Evolutionary conservation across 352 stramenopile species (phyloP).

Genomic region (Globisporangium solare): DNA sequence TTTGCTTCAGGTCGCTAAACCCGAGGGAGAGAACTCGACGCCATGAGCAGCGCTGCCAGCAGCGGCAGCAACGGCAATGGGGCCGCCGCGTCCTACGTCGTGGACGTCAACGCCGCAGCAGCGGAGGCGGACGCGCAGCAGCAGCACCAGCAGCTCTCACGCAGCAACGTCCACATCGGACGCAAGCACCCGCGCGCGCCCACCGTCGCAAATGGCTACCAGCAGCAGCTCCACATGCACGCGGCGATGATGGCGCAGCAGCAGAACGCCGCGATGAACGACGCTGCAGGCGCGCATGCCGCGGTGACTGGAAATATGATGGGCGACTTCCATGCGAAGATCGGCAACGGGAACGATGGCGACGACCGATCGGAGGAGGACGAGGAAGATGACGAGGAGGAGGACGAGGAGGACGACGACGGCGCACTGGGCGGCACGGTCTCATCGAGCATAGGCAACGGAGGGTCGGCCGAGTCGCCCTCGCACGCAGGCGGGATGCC

Average conservation of each 20-base stretch:
- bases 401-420: slow-evolving; percentile 4
- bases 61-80: slow-evolving; percentile 1
- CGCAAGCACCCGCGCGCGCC: slow-evolving; percentile 19
- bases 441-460: not conserved
- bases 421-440: not conserved
- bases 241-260: slow-evolving; percentile 14
- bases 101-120: not conserved
- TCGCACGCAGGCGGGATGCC: slow-evolving; percentile 15
- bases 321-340: slow-evolving; percentile 22
- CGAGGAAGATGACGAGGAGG: slow-evolving; percentile 15
- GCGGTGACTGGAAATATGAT: slow-evolving; percentile 5
- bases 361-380: slow-evolving; percentile 13
- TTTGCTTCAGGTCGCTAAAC: slow-evolving; percentile 11
- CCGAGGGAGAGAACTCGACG: slow-evolving; percentile 11
- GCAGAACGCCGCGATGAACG: slow-evolving; percentile 9
- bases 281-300: slow-evolving; percentile 7
- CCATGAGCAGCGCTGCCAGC: not conserved
- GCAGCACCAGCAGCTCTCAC: slow-evolving; percentile 3
- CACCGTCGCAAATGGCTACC: not conserved
- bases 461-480: not conserved
- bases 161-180: slow-evolving; percentile 8
- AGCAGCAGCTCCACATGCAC: slow-evolving; percentile 16
- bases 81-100: not conserved
- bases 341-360: slow-evolving; percentile 15
- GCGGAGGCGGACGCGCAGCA: slow-evolving; percentile 7